Percentiles rank a stretch among this genome's conserved stretches.
phyloP scores from a whole-genome alignment of 129 eudicot genomes.

The Tagetes patula region DNA sequence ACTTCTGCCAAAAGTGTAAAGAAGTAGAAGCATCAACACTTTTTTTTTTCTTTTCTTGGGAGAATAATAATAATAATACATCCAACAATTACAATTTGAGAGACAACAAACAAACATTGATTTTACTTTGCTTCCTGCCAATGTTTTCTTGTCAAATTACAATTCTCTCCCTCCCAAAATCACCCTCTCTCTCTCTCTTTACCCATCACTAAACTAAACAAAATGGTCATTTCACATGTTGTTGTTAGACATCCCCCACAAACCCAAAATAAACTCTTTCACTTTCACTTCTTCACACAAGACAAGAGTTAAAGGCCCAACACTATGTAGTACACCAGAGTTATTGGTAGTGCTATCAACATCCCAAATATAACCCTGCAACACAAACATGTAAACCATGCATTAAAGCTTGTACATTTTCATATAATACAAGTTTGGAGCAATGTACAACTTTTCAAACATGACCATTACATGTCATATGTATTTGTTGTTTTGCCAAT shows the following conservation, averaged over 20 bases:
- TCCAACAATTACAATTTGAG: conserved; percentile 2
- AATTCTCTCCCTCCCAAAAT: conserved; percentile 19
- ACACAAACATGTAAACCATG: conserved; percentile 25
- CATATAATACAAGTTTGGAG: not conserved
- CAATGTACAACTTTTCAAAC: not conserved
- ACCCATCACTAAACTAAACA: conserved; percentile 27
- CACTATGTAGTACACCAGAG: conserved; percentile 80
- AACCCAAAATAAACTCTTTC: conserved; percentile 16
- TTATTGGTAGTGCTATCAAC: conserved; percentile 83
- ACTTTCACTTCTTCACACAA: conserved; percentile 29
- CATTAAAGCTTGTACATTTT: conserved; percentile 25
- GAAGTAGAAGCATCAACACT: conserved; percentile 26
- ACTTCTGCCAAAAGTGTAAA: conserved; percentile 28
- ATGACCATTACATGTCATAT: no score
- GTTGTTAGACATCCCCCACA: conserved; percentile 39
- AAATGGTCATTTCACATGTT: conserved; percentile 35
- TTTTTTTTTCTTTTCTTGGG: conserved; percentile 7
- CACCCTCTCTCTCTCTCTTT: conserved; percentile 18
- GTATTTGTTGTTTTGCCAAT: not conserved
- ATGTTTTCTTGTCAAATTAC: conserved; percentile 31
- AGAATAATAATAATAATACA: conserved; percentile 12
- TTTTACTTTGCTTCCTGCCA: conserved; percentile 24
- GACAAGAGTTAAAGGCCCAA: conserved; percentile 55
- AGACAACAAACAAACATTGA: conserved; percentile 39
- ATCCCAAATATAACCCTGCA: conserved; percentile 93